Base-by-base conservation (phyloP, 2,329 filamentous ascomycete species). In the Albifimbria verrucaria region DNA sequence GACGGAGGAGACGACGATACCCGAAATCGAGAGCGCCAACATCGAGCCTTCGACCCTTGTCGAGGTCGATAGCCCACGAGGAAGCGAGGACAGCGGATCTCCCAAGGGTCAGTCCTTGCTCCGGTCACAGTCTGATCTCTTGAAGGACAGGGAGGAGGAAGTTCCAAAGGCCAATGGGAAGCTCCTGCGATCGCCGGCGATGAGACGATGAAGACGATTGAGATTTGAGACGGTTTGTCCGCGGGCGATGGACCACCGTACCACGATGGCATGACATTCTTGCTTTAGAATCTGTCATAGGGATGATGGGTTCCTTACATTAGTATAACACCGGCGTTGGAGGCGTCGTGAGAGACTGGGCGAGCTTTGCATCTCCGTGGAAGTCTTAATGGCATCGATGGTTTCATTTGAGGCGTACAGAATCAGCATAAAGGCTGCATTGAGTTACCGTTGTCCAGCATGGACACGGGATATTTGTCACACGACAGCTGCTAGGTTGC, bases 1-100 rank as follows among this genome's bases (percentile, higher is more conserved):
- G 15, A 82, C 87, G 1, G 90, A 93, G 70, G 90, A 93, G 68
- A 64, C 70, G 10, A 62, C 69, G 23, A 68, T 74, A 45, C 72
- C 73, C 3, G 72, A 75, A 48, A 73, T 67, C 60, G 71, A 57
- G 53, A 65, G 60, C 28, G 66, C 68, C 43, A 57, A 66, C 7
- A 70, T 75, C 48, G 72, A 77, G 56, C 72, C 76, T 18, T 69
- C 72, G 50, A 80, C 79, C 57, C 72, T 85, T 17, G 78, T 85
- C 39, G 80, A 83, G 63, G 76, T 83, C 3, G 79, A 82, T 43
- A 80, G 77, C 3, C 79, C 79, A 2, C 69, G 74, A n/a, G 68
- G 69, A 18, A 80, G 73, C 59, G 70, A 73, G 18, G 76, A 78
- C 65, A 67, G 21, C 61, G 58, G 48, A 59, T 55, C 32, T 62